A percentile compares a stretch with the other conserved stretches of the same genome.
Conservation (phyloP, 78 protist species). For the Dictyostelium brefeldianum region DNA sequence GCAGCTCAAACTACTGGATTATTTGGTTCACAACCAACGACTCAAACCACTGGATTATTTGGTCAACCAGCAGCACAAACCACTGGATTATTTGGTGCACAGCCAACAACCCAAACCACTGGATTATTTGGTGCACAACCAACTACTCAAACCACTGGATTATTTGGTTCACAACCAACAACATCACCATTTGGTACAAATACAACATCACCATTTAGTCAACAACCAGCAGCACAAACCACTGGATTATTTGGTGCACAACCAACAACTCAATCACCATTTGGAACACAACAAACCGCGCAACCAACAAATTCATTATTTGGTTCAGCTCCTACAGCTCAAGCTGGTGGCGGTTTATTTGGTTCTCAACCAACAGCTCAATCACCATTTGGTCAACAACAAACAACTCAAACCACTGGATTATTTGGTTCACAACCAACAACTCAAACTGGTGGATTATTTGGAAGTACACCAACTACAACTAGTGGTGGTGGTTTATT, state of each 20-base stretch:
- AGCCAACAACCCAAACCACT: not conserved
- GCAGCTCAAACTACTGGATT: not conserved
- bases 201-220: not conserved
- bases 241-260: not conserved
- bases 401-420: not conserved
- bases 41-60: not conserved
- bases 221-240: not conserved
- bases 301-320: not conserved
- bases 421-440: conserved; percentile 8
- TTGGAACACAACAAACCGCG: not conserved
- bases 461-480: not conserved
- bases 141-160: conserved; percentile 7
- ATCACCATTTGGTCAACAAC: not conserved
- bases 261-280: not conserved
- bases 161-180: conserved; percentile 22
- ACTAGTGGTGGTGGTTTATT: not conserved
- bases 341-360: not conserved
- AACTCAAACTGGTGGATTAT: not conserved
- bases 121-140: conserved; percentile 38
- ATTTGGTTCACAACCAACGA: not conserved
- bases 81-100: conserved; percentile 43
- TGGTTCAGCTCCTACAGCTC: not conserved
- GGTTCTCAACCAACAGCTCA: not conserved
- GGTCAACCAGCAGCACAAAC: not conserved
- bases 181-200: not conserved